phyloP scores from a whole-genome alignment of 2,329 filamentous ascomycete genomes.

The Phaeosphaeria sp. region DNA sequence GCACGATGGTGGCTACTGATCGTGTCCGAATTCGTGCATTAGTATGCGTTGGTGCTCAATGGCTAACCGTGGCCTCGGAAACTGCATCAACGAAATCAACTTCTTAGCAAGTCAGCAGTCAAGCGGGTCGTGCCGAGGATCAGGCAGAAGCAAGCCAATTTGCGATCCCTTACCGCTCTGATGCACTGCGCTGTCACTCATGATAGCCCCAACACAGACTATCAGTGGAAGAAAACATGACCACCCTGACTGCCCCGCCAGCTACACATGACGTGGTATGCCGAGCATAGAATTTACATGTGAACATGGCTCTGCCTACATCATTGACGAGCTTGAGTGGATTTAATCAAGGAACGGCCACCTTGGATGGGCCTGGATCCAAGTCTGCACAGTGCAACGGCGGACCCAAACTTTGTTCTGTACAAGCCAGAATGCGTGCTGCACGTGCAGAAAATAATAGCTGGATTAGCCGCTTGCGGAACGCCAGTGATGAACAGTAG shows the following conservation, averaged over 20 bases:
- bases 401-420: background rate
- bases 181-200: background rate
- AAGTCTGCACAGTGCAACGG: background rate
- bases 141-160: background rate
- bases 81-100: background rate
- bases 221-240: background rate
- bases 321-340: background rate
- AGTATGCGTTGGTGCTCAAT: background rate
- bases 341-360: background rate
- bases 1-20: background rate
- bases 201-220: background rate
- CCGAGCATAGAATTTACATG: background rate
- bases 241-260: no score
- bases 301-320: background rate
- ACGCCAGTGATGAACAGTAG: background rate
- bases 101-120: background rate
- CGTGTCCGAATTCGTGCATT: background rate
- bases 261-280: background rate
- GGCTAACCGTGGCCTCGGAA: background rate
- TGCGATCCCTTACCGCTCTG: background rate
- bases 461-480: background rate
- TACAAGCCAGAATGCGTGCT: background rate
- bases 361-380: background rate
- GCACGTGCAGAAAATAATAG: background rate
- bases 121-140: background rate